Evolutionary conservation across 805 yeast genomes (phyloP), one percentile per base, ranked within the genome.

Genomic region (Ogataea wickerhamii): DNA sequence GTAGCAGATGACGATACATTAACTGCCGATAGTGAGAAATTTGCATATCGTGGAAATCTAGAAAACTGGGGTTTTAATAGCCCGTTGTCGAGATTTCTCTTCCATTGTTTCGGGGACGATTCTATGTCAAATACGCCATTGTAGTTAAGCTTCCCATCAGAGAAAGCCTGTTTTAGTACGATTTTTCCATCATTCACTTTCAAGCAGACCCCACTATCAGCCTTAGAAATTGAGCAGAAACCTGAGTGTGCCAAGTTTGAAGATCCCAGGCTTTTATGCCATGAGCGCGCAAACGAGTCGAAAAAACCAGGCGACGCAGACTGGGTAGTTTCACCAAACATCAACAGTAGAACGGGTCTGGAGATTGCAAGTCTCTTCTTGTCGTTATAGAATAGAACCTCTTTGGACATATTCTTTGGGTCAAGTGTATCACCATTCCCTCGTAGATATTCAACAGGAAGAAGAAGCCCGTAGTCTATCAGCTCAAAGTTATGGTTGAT

Each of bases 241-340:
- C 57, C 55, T 0, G 76, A 71, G 32, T 64, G 64, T 2, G 71
- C 44, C 23, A 74, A 53, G 20, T 58, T 56, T 12, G 53, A 51
- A 34, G 63, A 55, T 11, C 59, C 53, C 10, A 63, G 41, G 6
- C 53, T 55, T 17, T 53, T 49, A 3, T 63, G 47, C 78, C 76
- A 73, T 10, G 52, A 55, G 18, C 50, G 47, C 0, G 75, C 71
- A 48, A 73, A 60, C 1, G 47, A 41, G 42, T 72, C 76, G 48
- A 73, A 70, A 35, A 69, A 63, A 6, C 38, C 34, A 22, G 52
- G 43, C 20, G 39, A 48, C 8, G 35, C 34, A 11, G 18, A 18
- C 10, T 34, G 41, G 14, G 47, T 31, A 12, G 52, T 56, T 32
- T 58, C 52, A 20, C 61, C 55, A 46, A 68, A 61, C 34, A 64